Evolutionary conservation across 2,329 filamentous ascomycete genomes (phyloP).

Genomic region (Talaromyces rugulosus): DNA sequence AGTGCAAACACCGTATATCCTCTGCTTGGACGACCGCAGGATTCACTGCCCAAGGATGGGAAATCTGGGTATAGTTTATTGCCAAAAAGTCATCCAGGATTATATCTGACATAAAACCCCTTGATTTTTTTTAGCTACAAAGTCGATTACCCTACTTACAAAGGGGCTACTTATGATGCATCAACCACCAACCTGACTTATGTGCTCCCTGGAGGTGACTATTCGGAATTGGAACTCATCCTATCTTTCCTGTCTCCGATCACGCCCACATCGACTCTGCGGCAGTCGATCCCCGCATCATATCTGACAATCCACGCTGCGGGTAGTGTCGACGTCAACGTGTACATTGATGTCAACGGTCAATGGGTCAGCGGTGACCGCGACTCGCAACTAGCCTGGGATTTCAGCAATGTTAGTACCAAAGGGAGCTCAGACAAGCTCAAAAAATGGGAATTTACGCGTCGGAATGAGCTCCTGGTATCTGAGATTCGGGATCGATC

Average conservation of each 20-base stretch:
- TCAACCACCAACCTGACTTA: constrained; percentile 69
- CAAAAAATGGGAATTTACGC: constrained; percentile 41
- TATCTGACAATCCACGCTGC: constrained; percentile 70
- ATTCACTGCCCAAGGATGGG: constrained; percentile 47
- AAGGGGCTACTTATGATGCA: constrained; percentile 63
- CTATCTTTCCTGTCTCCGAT: constrained; percentile 71
- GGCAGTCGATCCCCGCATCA: constrained; percentile 76
- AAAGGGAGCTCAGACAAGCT: constrained; percentile 35
- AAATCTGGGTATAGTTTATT: constrained; percentile 31
- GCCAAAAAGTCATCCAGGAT: not conserved
- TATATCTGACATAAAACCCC: not conserved
- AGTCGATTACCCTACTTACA: constrained; percentile 55
- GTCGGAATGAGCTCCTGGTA: constrained; percentile 59
- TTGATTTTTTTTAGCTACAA: constrained; percentile 41
- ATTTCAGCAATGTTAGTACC: constrained; percentile 47
- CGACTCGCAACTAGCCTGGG: constrained; percentile 67
- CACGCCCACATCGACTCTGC: constrained; percentile 73
- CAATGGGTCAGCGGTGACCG: constrained; percentile 79
- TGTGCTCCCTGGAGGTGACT: constrained; percentile 44
- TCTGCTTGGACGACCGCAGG: constrained; percentile 62
- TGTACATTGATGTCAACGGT: constrained; percentile 65
- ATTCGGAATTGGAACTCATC: constrained; percentile 47
- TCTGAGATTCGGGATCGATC: constrained; percentile 70
- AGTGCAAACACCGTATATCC: constrained; percentile 59
- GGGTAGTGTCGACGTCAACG: constrained; percentile 60